Base-by-base conservation (phyloP, 2,329 filamentous ascomycete species). In the Xylariaceae sp. region DNA sequence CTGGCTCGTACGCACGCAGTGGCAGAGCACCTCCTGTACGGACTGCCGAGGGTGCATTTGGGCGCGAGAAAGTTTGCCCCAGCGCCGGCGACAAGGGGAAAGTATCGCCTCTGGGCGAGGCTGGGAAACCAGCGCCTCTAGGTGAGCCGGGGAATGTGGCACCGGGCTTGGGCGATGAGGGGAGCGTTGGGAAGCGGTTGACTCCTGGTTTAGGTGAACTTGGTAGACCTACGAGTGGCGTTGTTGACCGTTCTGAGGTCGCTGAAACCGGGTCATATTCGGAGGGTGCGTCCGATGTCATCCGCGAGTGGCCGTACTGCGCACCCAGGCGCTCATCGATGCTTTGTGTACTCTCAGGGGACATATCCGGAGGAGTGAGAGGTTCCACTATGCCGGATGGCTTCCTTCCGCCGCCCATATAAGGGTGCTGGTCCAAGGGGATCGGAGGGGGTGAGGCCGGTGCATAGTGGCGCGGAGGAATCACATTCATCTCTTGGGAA, bases 1-100 rank as follows among this genome's bases (percentile, higher is more conserved):
- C 60, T n/a, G 77, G 73, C 59, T 84, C 79, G 53, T 82, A 84
- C 6, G 80, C 79, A 49, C 80, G 77, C 42, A 84, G 67, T 1
- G 81, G 81, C 32, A 85, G 68, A 1, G 73, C 62, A 32, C 80
- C 78, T 34, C 76, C 77, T 3, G 76, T 74, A 42, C 78, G 76
- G 23, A 82, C 71, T 0, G 78, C 78, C 8, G 76, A 73, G 2
- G 75, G 73, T n/a, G 70, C 65, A 45, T 73, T 74, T 38, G 69
- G 55, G 12, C 75, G 69, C 16, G 68, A 68, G 57, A 80, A 79
- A n/a, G 68, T 66, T 20, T 71, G 63, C 6, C 70, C 70, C 4
- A 76, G 73, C 55, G 74, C 73, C 22, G 77, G 77, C 11, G 77
- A 79, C 14, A 49, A 51, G 12, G 61, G 57, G 40, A 50, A 32